Base-by-base conservation (phyloP, 371 early-diverging fungal species). In the Mortierella sp. region DNA sequence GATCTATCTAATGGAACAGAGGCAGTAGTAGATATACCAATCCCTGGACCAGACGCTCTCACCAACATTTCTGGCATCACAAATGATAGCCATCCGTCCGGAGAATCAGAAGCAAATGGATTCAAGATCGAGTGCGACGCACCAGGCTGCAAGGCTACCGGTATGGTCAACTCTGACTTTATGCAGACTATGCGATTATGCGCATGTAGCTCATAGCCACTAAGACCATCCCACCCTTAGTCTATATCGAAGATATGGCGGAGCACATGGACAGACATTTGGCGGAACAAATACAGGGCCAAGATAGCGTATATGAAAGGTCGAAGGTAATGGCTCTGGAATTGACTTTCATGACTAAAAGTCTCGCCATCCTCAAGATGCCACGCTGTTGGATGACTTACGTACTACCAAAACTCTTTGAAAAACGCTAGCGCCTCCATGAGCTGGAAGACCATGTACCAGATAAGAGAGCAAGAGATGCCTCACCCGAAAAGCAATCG, bases 191-290 rank as follows among this genome's bases (percentile, higher is more conserved):
- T n/a, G n/a, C n/a, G n/a, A n/a, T n/a, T n/a, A n/a, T n/a, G n/a
- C n/a, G n/a, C n/a, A n/a, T n/a, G n/a, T n/a, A n/a, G n/a, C n/a
- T n/a, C 21, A 44, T 21, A 19, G 17, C 44, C 43, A 23, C 44
- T n/a, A 32, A 11, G 28, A 5, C 15, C 4, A 30, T 2, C 23
- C 32, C 41, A 15, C 46, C 21, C 21, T n/a, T 43, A 72, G 75
- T 73, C 19, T 28, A 27, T 27, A 53, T 73, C 37, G 50, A 59
- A 8, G 52, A 67, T 21, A 73, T 73, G 75, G 60, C 58, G 0
- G 75, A 59, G 34, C 75, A 73, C 37, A 73, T 63, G 68, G 75
- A 73, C 50, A 48, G 60, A 41, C 75, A 73, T 32, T 24, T 73
- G 9, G 75, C 75, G 30, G 64, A 68, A 48, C 68, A 56, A 56